Conservation (phyloP, 2,329 filamentous ascomycete genomes). For the Pseudopithomyces maydicus region DNA sequence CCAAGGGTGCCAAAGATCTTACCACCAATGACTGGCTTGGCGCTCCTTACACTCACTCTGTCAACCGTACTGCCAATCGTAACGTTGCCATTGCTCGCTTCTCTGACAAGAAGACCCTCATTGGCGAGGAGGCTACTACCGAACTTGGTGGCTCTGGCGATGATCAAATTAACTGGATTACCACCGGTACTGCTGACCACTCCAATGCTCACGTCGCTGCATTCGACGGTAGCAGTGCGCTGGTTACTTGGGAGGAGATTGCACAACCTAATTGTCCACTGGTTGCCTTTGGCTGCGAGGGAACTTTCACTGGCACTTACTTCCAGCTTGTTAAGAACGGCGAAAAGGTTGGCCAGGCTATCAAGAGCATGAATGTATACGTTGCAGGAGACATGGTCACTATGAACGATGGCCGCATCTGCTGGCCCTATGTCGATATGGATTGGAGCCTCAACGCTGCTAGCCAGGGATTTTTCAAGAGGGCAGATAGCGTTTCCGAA, state of each 20-base stretch:
- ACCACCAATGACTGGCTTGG: conserved; percentile 64
- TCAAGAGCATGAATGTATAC: conserved; percentile 59
- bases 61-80: conserved; percentile 62
- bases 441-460: conserved; percentile 54
- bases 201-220: conserved; percentile 64
- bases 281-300: conserved; percentile 64
- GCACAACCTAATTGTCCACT: conserved; percentile 60
- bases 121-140: conserved; percentile 60
- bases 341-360: conserved; percentile 56
- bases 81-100: conserved; percentile 65
- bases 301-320: conserved; percentile 63
- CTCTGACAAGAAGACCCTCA: conserved; percentile 62
- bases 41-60: conserved; percentile 56
- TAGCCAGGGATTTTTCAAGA: conserved; percentile 37
- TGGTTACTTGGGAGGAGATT: conserved; percentile 67
- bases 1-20: conserved; percentile 62
- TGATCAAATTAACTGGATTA: conserved; percentile 65
- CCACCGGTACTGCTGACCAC: conserved; percentile 57
- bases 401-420: conserved; percentile 62
- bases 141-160: conserved; percentile 62
- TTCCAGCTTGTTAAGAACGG: conserved; percentile 64
- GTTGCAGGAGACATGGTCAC: conserved; percentile 68
- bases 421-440: conserved; percentile 66
- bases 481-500: conserved; percentile 38
- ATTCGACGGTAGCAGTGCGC: conserved; percentile 57